Conservation (phyloP, 2,329 filamentous ascomycete species). For the Botrytis fragariae region DNA sequence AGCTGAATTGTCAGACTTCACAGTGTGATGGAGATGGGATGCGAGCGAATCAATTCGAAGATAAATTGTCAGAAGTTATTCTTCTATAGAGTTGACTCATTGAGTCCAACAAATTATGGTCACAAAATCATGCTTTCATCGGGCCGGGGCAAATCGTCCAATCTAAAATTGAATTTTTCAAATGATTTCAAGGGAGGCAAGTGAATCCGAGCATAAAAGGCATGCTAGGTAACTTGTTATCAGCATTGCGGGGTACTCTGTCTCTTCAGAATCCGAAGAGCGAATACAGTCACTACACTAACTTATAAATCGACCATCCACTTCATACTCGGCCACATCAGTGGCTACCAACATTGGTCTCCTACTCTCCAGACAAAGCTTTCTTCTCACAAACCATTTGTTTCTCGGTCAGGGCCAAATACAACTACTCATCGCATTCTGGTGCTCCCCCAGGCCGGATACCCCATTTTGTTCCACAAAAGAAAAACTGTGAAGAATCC, state of each 20-base stretch:
- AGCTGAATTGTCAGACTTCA: background rate
- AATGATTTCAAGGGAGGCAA: background rate
- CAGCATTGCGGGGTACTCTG: background rate
- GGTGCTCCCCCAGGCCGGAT: background rate
- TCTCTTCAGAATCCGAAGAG: background rate
- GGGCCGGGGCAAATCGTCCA: background rate
- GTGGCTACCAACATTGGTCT: background rate
- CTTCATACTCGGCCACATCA: background rate
- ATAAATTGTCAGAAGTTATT: background rate
- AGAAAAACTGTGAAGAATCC: background rate
- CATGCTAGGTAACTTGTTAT: background rate
- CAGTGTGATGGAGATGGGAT: background rate
- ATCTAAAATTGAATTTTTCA: background rate
- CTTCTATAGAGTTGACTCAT: background rate
- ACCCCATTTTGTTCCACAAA: background rate
- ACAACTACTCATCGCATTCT: background rate
- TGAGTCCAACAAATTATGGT: background rate
- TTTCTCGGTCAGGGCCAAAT: background rate
- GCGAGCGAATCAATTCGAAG: background rate
- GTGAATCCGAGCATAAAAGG: background rate
- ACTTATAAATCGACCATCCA: background rate
- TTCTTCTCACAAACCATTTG: background rate
- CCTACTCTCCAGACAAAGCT: background rate
- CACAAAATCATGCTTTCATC: background rate
- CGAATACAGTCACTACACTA: background rate